Evolutionary conservation across 257 asterid species (phyloP), one percentile per base, ranked within the genome.

Genomic region (Penstemon newberryi): DNA sequence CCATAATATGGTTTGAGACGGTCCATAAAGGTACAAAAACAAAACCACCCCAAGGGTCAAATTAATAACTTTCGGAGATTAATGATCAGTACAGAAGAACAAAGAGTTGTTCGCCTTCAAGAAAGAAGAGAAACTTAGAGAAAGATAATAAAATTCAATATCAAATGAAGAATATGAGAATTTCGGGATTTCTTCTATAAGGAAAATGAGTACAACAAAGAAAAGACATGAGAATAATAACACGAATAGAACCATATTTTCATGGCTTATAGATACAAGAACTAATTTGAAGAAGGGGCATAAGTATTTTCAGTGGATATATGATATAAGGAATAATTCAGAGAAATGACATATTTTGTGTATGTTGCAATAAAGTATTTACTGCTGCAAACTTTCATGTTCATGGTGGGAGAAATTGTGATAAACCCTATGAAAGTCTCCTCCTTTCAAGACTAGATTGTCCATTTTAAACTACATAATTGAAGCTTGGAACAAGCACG

Each of bases 261-360:
- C 87, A 7, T 86, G 92, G 93, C 75, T 84, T 9, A 70, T 86
- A 36, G 83, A 86, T 42, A 60, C 60, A 3, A 63, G 69, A 9
- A 50, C 60, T 13, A 3, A 15, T 15, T 82, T 63, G 45, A 75
- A 76, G 83, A 84, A 76, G 58, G 74, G 43, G 72, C 53, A 45
- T 13, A 62, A 25, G 76, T 80, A 25, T 64, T 68, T 38, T 64
- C 15, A 19, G 44, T 9, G 11, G 72, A 73, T 15, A 15, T 15
- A 15, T 36, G 62, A 58, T 7, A 66, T 3, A 8, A 12, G 56
- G 90, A 5, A 59, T 3, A 18, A 70, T 84, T 3, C 82, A 15
- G 56, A 82, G 81, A 61, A 77, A 66, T 0, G 90, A 89, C 38
- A 77, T 84, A 39, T 51, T 76, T 0, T 86, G 92, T 70, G 18